Conservation (phyloP, 345 rosid species). For the Hibiscus tridactylites region DNA sequence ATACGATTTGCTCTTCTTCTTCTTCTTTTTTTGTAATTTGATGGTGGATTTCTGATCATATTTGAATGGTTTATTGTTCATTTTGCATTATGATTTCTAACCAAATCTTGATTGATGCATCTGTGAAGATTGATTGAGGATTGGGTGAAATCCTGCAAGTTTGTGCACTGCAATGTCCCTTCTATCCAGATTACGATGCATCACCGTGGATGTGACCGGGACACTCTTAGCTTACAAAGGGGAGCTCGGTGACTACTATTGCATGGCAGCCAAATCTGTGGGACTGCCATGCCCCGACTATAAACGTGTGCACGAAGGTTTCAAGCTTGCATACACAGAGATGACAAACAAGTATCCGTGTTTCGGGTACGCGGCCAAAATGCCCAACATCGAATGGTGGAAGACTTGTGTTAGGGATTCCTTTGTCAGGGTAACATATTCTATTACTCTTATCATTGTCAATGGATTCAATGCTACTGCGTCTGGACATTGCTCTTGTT, state of each 20-base stretch:
- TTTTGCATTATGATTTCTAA: neutral
- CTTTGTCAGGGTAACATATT: constrained; percentile 29
- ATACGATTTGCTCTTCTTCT: neutral
- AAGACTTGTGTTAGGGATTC: constrained; percentile 81
- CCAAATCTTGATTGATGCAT: constrained; percentile 2
- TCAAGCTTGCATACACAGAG: constrained; percentile 77
- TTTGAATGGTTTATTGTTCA: neutral
- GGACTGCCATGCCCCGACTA: constrained; percentile 96
- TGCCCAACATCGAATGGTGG: constrained; percentile 96
- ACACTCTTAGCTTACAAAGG: constrained; percentile 96
- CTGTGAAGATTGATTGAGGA: constrained; percentile 5
- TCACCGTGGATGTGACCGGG: constrained; percentile 96
- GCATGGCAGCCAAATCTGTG: constrained; percentile 96
- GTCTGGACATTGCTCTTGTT: neutral
- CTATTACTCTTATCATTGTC: neutral
- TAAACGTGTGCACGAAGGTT: constrained; percentile 82
- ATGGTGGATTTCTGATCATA: neutral
- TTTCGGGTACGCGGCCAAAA: constrained; percentile 71
- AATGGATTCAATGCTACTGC: neutral
- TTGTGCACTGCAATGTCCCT: constrained; percentile 39
- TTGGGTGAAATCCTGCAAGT: neutral
- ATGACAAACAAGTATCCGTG: constrained; percentile 90
- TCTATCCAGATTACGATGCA: constrained; percentile 61
- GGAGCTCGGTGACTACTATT: constrained; percentile 96
- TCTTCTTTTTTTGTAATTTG: neutral